These are phyloP conservation scores for Rhynchosporium secalis DNA, from an alignment of 2,329 filamentous ascomycete species.

Conservation along the genomic window DNA sequence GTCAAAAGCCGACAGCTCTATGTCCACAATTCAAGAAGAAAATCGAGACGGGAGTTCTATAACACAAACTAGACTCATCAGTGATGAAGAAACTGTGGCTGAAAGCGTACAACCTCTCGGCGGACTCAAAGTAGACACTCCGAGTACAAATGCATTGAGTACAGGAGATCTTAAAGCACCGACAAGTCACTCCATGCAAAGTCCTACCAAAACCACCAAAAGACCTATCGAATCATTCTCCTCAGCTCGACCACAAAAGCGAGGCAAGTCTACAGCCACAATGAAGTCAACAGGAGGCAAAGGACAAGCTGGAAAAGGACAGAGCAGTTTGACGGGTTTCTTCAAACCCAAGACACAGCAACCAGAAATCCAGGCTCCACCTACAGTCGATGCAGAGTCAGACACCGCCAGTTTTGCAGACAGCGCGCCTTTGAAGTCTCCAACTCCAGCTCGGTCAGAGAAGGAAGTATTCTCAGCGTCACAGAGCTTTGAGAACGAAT, in stretches of 20 bases:
- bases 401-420: constrained; percentile 9
- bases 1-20: constrained; percentile 24
- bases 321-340: constrained; percentile 66
- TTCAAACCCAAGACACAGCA: constrained; percentile 63
- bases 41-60: not conserved
- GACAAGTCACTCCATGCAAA: constrained; percentile 25
- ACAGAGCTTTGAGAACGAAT: constrained; percentile 8
- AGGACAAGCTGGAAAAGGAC: constrained; percentile 49
- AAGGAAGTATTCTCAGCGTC: not conserved
- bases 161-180: constrained; percentile 18
- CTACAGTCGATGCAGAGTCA: constrained; percentile 10
- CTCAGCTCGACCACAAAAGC: constrained; percentile 45
- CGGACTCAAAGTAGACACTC: not conserved
- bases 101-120: not conserved
- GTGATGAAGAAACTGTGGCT: not conserved
- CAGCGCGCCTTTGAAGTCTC: not conserved
- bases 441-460: constrained; percentile 13
- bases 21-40: not conserved
- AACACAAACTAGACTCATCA: not conserved
- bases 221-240: constrained; percentile 19
- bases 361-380: constrained; percentile 14
- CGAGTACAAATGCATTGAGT: not conserved
- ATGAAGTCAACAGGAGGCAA: constrained; percentile 39
- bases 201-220: constrained; percentile 28
- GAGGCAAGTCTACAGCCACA: constrained; percentile 46